phyloP scores from a whole-genome alignment of 305 asterid genomes.

The Plantago coronopus region DNA sequence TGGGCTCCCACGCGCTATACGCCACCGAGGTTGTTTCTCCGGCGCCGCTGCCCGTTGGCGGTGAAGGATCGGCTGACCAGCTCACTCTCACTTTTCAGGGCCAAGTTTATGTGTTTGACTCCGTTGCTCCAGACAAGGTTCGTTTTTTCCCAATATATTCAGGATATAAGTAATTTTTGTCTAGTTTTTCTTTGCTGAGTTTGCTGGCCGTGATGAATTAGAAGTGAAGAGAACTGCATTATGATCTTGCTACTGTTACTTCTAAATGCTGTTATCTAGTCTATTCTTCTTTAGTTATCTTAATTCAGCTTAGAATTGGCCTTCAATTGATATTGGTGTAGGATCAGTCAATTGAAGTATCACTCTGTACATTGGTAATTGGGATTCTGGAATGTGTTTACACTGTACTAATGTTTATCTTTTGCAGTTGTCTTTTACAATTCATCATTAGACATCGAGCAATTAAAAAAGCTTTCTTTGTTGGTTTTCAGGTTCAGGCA shows the following conservation, averaged over 20 bases:
- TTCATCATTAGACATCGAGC: too few species aligned
- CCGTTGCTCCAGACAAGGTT: constrained; percentile 96
- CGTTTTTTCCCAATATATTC: background rate
- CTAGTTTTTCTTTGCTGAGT: background rate
- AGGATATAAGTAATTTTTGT: background rate
- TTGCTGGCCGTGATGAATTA: too few species aligned
- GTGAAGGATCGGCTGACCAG: constrained; percentile 65
- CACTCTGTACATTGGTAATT: background rate
- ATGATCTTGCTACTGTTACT: too few species aligned
- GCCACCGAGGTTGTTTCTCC: constrained; percentile 42
- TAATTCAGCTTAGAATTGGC: background rate
- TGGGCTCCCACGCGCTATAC: constrained; percentile 46
- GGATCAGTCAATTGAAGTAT: constrained; percentile 4
- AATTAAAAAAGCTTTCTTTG: background rate
- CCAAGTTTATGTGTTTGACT: constrained; percentile 80
- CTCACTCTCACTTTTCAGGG: constrained; percentile 94
- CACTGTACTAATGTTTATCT: background rate
- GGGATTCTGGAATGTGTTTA: background rate
- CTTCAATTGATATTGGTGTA: too few species aligned
- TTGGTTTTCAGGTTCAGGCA: constrained; percentile 69
- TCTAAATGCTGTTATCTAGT: background rate
- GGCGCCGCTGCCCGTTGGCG: constrained; percentile 25
- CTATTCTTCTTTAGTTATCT: background rate
- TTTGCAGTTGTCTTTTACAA: constrained; percentile 11
- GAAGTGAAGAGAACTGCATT: too few species aligned